Percentiles rank a stretch among this genome's conserved stretches.
Evolutionary conservation across 257 asterid species (phyloP).

Genomic region (Scutellaria barbata): DNA sequence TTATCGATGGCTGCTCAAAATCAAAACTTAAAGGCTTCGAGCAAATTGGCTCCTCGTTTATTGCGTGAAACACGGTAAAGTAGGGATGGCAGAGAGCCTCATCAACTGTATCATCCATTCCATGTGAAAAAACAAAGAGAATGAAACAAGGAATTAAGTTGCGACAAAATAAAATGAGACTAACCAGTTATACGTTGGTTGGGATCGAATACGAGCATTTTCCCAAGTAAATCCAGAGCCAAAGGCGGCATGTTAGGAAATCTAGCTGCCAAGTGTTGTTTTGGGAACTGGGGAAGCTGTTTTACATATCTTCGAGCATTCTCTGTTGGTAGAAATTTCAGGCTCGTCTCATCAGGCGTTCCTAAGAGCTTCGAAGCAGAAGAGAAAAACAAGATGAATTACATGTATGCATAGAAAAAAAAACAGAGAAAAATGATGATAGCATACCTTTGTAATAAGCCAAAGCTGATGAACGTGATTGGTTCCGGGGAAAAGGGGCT

Average conservation of each 20-base stretch:
- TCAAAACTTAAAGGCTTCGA: constrained; percentile 31
- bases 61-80: constrained; percentile 24
- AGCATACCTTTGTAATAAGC: constrained; percentile 29
- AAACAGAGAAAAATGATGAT: not conserved
- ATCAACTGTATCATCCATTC: constrained; percentile 10
- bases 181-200: constrained; percentile 32
- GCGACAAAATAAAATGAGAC: not conserved
- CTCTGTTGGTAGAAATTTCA: constrained; percentile 19
- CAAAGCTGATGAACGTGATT: constrained; percentile 31
- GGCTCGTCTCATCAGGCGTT: constrained; percentile 30
- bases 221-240: constrained; percentile 33
- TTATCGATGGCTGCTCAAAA: constrained; percentile 36
- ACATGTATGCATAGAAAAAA: not conserved
- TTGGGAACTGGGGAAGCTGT: constrained; percentile 32
- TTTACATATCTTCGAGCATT: constrained; percentile 28
- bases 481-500: constrained; percentile 26
- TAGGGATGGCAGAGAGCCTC: constrained; percentile 33
- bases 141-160: not conserved
- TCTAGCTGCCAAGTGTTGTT: constrained; percentile 27
- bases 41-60: constrained; percentile 37
- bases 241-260: constrained; percentile 33
- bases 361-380: constrained; percentile 19
- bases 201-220: constrained; percentile 35
- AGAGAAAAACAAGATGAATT: not conserved
- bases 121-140: not conserved